These are phyloP conservation scores for Peronospora belbahrii DNA, from an alignment of 352 stramenopile species.

Conservation along the genomic window DNA sequence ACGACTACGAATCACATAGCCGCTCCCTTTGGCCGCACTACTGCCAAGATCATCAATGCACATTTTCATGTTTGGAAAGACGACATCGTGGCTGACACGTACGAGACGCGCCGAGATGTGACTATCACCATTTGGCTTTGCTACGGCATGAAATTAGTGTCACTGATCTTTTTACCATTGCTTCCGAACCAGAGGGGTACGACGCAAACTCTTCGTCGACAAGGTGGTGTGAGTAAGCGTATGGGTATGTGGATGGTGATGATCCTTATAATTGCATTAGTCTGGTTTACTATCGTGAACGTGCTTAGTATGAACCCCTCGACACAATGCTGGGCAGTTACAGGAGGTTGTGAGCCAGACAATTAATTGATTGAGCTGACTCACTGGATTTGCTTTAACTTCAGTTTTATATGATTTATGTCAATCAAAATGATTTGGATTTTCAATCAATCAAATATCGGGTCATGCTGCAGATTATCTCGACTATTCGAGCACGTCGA, in stretches of 20 bases:
- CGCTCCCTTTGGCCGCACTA: constrained; percentile 34
- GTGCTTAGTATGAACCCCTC: constrained; percentile 44
- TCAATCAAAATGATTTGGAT: constrained; percentile 4
- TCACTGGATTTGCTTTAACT: constrained; percentile 10
- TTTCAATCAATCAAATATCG: constrained; percentile 11
- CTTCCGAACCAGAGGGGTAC: constrained; percentile 36
- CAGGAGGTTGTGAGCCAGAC: constrained; percentile 45
- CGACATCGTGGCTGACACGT: constrained; percentile 39
- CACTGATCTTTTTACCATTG: constrained; percentile 38
- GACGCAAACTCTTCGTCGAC: constrained; percentile 28
- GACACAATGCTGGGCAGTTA: constrained; percentile 64
- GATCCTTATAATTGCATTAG: constrained; percentile 28
- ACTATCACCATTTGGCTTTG: constrained; percentile 49
- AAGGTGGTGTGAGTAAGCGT: constrained; percentile 33
- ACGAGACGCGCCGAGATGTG: constrained; percentile 42
- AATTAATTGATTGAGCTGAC: not conserved
- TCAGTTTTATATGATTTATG: constrained; percentile 5
- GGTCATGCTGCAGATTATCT: constrained; percentile 20
- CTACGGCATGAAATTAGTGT: constrained; percentile 48
- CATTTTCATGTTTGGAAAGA: constrained; percentile 46
- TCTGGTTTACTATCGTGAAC: constrained; percentile 43
- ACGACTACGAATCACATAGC: constrained; percentile 45
- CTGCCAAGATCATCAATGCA: constrained; percentile 50
- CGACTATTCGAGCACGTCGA: constrained; percentile 12
- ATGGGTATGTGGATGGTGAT: constrained; percentile 31